Base-by-base conservation (phyloP, 768 basidiomycete species). In the Zangia roseola region DNA sequence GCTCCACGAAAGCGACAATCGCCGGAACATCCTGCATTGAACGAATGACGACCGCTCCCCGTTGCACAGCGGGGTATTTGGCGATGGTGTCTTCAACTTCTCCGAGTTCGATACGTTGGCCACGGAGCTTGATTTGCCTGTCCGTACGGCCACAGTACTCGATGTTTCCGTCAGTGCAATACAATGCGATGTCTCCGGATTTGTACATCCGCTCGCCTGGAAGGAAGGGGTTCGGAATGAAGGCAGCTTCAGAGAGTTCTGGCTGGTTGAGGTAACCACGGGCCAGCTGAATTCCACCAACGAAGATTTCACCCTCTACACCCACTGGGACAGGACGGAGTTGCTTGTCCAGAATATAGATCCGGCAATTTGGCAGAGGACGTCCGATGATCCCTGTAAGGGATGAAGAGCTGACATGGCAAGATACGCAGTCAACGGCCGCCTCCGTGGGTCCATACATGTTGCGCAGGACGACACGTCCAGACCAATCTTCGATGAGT, bases 391-490 rank as follows among this genome's bases (percentile, higher is more conserved):
- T 59, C 13, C 67, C 57, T 3, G 53, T 42, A 16, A 59, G 52
- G 45, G 49, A 20, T 5, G 54, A 34, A 10, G 58, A 59, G 19
- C 46, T 50, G 49, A 64, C 55, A 25, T 63, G 59, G 43, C 57
- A 67, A 16, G 60, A 61, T 1, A 60, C 55, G 28, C 64, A 65
- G 42, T 67, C 64, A 16, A 68, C 59, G 12, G 67, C 49, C 31
- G 68, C 59, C 40, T 68, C 67, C 6, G 67, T 68, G 10, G 67
- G 67, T n/a, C 66, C 67, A 37, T 69, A 69, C 61, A 63, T 67
- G 50, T 68, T 68, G 34, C 58, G 64, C 30, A 68, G 37, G 23
- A 48, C 57, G 42, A 69, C 61, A 4, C 38, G 56, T 28, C 49
- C 47, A 2, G 57, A 60, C 63, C 61, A 67, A 24, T 60, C 57